Evolutionary conservation across 129 eudicot genomes (phyloP).

Genomic region (Chrysanthemum makinoi): DNA sequence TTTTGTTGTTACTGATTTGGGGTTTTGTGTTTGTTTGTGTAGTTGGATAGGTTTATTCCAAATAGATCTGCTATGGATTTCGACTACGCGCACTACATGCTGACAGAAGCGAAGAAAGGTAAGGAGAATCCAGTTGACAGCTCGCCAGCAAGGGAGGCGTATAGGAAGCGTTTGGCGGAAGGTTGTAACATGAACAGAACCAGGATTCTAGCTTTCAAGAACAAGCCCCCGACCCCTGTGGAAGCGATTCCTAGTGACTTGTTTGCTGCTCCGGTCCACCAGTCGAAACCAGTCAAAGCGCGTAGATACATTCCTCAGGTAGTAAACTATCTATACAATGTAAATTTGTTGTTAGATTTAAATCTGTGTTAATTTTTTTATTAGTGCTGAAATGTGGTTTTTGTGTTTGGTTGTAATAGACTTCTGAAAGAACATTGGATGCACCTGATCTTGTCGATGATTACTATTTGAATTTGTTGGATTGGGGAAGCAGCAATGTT

Average conservation of each 20-base stretch:
- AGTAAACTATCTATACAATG: neutral
- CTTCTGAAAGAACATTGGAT: conserved; percentile 90
- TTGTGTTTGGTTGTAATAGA: conserved; percentile 32
- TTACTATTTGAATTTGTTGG: conserved; percentile 77
- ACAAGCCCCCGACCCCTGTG: conserved; percentile 74
- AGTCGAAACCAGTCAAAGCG: conserved; percentile 57
- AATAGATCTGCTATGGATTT: conserved; percentile 95
- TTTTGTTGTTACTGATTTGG: neutral
- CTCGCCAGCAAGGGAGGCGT: conserved; percentile 87
- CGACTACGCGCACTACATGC: conserved; percentile 83
- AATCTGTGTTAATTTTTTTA: neutral
- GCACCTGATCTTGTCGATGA: conserved; percentile 86
- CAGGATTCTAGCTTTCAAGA: conserved; percentile 86
- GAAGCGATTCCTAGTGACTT: conserved; percentile 52
- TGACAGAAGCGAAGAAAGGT: conserved; percentile 72
- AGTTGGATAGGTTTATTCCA: conserved; percentile 97
- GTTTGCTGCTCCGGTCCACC: conserved; percentile 40
- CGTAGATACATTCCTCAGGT: conserved; percentile 95
- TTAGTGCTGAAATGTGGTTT: neutral
- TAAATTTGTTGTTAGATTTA: neutral
- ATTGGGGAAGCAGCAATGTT: conserved; percentile 90
- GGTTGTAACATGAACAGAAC: conserved; percentile 84
- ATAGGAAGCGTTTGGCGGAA: conserved; percentile 82
- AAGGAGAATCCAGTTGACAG: conserved; percentile 72
- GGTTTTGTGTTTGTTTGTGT: conserved; percentile 15